These are phyloP conservation scores for Vitis cinerea DNA, from an alignment of 164 flowering plant species.

Conservation along the genomic window DNA sequence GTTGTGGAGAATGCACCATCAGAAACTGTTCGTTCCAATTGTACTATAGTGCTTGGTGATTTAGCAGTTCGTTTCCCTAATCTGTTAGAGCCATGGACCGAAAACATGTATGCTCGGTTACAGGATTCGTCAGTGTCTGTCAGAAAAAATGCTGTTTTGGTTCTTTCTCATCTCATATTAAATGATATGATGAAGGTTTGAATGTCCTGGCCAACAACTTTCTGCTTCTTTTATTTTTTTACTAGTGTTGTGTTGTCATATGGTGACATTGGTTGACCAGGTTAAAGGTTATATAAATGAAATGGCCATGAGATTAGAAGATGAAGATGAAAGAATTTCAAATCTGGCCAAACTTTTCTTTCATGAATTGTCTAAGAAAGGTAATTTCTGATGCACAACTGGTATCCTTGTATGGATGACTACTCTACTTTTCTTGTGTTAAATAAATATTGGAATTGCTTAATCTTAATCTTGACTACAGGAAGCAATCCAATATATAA, in stretches of 20 bases:
- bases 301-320: slow-evolving; percentile 87
- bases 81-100: slow-evolving; percentile 98
- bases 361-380: slow-evolving; percentile 93
- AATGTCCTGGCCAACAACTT: slow-evolving; percentile 2
- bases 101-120: slow-evolving; percentile 88
- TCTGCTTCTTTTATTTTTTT: slow-evolving; percentile 8
- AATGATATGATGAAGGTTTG: slow-evolving; percentile 99
- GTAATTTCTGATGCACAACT: slow-evolving; percentile 28
- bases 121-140: slow-evolving; percentile 79
- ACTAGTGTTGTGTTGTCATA: neutral
- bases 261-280: slow-evolving; percentile 34
- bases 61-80: slow-evolving; percentile 98
- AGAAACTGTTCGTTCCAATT: slow-evolving; percentile 93
- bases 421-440: neutral
- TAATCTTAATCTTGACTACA: slow-evolving; percentile 26
- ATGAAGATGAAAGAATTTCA: slow-evolving; percentile 90
- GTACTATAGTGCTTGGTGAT: slow-evolving; percentile 93
- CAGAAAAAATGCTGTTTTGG: slow-evolving; percentile 92
- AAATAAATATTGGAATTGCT: neutral
- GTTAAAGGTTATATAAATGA: slow-evolving; percentile 97
- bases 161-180: slow-evolving; percentile 96
- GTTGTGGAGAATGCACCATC: slow-evolving; percentile 85
- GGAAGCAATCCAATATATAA: slow-evolving; percentile 96
- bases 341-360: slow-evolving; percentile 91
- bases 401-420: neutral